A percentile compares a stretch with the other conserved stretches of the same genome.
Evolutionary conservation across 352 stramenopile genomes (phyloP).

Genomic region (Pseudoperonospora humuli): DNA sequence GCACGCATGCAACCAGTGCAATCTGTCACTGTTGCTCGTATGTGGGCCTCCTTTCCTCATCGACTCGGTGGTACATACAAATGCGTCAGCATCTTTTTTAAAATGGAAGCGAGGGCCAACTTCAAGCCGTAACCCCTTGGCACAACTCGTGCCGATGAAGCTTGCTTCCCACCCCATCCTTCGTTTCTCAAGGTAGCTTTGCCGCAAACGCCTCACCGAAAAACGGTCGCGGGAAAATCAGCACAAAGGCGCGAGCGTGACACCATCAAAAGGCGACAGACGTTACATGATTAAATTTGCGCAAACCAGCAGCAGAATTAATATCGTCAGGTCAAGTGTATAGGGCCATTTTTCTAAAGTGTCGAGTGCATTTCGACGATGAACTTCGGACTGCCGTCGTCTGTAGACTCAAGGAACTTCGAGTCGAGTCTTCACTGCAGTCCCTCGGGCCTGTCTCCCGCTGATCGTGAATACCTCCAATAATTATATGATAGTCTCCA

Average conservation of each 20-base stretch:
- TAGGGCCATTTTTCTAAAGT: too few relatives aligned
- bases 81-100: too few relatives aligned
- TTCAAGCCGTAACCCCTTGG: not conserved
- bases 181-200: not conserved
- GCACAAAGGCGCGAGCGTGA: constrained; percentile 1
- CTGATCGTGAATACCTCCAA: not conserved
- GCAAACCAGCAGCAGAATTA: too few relatives aligned
- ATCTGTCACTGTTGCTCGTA: too few relatives aligned
- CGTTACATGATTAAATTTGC: not conserved
- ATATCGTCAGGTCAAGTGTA: too few relatives aligned
- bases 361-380: constrained; percentile 3
- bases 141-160: not conserved
- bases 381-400: not conserved
- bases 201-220: constrained; percentile 10
- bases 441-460: constrained; percentile 16
- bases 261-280: constrained; percentile 20
- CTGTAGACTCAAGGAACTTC: not conserved
- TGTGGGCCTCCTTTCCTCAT: too few relatives aligned
- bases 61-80: too few relatives aligned
- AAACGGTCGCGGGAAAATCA: constrained; percentile 6
- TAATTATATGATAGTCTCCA: constrained; percentile 12
- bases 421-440: not conserved
- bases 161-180: not conserved
- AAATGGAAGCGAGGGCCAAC: too few relatives aligned
- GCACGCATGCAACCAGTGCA: too few relatives aligned